These are phyloP conservation scores for Stylonectria norvegica DNA, from an alignment of 2,329 filamentous ascomycete genomes.

Conservation along the genomic window DNA sequence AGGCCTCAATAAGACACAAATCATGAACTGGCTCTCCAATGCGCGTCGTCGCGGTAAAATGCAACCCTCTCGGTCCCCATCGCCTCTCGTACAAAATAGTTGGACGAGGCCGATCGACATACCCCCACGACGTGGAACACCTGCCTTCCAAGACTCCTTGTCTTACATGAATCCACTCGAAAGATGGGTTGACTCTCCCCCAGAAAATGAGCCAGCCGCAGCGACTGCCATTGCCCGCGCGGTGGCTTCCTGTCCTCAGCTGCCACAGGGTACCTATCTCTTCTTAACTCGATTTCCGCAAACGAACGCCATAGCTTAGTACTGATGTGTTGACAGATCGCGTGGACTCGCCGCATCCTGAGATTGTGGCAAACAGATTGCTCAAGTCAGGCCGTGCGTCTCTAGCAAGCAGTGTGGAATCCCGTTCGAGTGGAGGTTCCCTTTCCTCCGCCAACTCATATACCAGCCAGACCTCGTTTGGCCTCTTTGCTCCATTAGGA, in stretches of 20 bases:
- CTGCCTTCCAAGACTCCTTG: slow-evolving; percentile 21
- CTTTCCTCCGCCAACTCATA: slow-evolving; percentile 14
- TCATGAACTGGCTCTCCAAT: slow-evolving; percentile 86
- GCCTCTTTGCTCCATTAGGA: not conserved
- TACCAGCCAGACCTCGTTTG: not conserved
- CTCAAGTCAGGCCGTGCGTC: slow-evolving; percentile 8
- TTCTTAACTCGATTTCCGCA: too few species aligned
- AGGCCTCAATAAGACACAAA: slow-evolving; percentile 72
- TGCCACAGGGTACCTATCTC: slow-evolving; percentile 28
- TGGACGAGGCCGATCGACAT: slow-evolving; percentile 46
- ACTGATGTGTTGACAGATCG: too few species aligned
- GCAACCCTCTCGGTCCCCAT: slow-evolving; percentile 17
- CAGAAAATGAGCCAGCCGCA: slow-evolving; percentile 32
- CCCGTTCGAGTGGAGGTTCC: slow-evolving; percentile 15
- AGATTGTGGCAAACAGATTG: slow-evolving; percentile 37
- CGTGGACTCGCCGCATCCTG: slow-evolving; percentile 40
- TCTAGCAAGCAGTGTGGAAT: slow-evolving; percentile 11
- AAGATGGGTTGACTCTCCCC: slow-evolving; percentile 33
- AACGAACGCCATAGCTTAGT: too few species aligned
- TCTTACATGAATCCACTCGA: slow-evolving; percentile 25
- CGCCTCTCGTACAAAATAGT: not conserved
- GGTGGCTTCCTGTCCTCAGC: slow-evolving; percentile 16
- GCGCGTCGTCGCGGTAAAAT: slow-evolving; percentile 74
- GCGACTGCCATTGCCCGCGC: slow-evolving; percentile 31
- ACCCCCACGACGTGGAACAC: slow-evolving; percentile 39